These are phyloP conservation scores for Calcarisporium arbuscula DNA, from an alignment of 2,329 filamentous ascomycete genomes.

Conservation along the genomic window DNA sequence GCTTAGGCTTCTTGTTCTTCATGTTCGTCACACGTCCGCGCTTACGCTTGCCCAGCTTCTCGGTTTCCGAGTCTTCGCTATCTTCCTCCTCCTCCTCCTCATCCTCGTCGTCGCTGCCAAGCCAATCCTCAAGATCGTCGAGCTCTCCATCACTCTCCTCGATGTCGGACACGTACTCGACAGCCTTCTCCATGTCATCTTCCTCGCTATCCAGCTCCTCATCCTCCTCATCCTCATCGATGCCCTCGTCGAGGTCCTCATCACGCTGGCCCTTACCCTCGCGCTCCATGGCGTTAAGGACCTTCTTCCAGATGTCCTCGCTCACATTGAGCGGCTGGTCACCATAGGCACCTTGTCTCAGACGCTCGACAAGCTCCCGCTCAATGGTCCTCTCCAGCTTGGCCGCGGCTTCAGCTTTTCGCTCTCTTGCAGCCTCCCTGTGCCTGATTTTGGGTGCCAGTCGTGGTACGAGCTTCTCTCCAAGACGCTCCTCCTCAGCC, in stretches of 20 bases:
- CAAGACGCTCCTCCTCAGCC: slow-evolving; percentile 82
- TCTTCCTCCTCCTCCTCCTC: slow-evolving; percentile 53
- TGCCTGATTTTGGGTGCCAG: slow-evolving; percentile 83
- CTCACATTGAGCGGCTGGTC: slow-evolving; percentile 93
- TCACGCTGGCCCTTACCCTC: slow-evolving; percentile 78
- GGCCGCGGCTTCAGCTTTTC: slow-evolving; percentile 73
- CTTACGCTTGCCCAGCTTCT: slow-evolving; percentile 51
- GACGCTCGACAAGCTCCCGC: slow-evolving; percentile 82
- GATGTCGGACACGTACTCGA: slow-evolving; percentile 91
- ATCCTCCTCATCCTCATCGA: slow-evolving; percentile 70
- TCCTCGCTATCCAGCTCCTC: slow-evolving; percentile 63
- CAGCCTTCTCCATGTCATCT: slow-evolving; percentile 67
- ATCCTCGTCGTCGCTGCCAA: slow-evolving; percentile 63
- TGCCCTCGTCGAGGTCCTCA: slow-evolving; percentile 81
- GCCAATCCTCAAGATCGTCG: slow-evolving; percentile 84
- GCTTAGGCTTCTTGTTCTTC: slow-evolving; percentile 36
- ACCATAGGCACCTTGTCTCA: slow-evolving; percentile 89
- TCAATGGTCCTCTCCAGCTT: slow-evolving; percentile 97
- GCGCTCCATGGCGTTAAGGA: slow-evolving; percentile 82
- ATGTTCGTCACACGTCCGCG: slow-evolving; percentile 41
- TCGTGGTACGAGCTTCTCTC: slow-evolving; percentile 82
- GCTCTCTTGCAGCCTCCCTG: slow-evolving; percentile 68
- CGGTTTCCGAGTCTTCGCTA: slow-evolving; percentile 50
- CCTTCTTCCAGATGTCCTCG: slow-evolving; percentile 94
- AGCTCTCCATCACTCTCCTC: slow-evolving; percentile 78